Conservation (phyloP, 1,284 basidiomycete species). For the Pseudozyma sp. region DNA sequence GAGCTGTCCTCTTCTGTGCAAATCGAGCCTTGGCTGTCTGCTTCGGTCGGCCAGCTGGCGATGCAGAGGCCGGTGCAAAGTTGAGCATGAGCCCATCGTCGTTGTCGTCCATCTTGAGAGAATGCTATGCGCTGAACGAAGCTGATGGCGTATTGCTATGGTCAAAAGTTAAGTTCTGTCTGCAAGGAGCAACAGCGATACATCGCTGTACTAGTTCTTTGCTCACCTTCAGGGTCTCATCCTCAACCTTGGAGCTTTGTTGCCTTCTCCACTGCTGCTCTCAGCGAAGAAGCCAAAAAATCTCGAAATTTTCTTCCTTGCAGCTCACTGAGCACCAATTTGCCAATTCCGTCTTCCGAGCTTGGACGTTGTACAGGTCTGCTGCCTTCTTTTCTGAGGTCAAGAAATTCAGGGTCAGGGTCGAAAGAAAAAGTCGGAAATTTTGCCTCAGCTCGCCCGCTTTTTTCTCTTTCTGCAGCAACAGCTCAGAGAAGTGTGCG, state of each 20-base stretch:
- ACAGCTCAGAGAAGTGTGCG: not conserved
- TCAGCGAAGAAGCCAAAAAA: slow-evolving; percentile 13
- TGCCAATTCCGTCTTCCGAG: slow-evolving; percentile 23
- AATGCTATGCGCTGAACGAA: too few species aligned
- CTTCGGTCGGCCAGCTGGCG: slow-evolving; percentile 27
- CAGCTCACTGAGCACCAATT: not conserved
- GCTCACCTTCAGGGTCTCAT: slow-evolving; percentile 2
- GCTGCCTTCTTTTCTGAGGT: slow-evolving; percentile 1
- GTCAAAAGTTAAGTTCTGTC: not conserved
- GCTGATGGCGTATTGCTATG: not conserved
- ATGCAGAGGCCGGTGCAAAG: slow-evolving; percentile 54
- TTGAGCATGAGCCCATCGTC: slow-evolving; percentile 67
- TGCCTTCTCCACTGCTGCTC: not conserved
- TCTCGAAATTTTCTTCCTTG: slow-evolving; percentile 21
- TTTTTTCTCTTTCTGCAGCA: slow-evolving; percentile 8
- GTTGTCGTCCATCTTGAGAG: slow-evolving; percentile 58
- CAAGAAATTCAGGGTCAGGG: slow-evolving; percentile 17
- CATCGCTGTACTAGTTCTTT: not conserved
- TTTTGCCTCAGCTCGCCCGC: slow-evolving; percentile 3
- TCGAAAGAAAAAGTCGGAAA: slow-evolving; percentile 18
- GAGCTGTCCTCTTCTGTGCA: slow-evolving; percentile 31
- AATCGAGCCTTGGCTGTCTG: slow-evolving; percentile 46
- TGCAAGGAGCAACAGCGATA: not conserved
- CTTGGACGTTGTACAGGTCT: not conserved
- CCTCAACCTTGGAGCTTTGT: not conserved